Base-by-base conservation (phyloP, 2,329 filamentous ascomycete genomes). In the Aurifilum marmelostoma region DNA sequence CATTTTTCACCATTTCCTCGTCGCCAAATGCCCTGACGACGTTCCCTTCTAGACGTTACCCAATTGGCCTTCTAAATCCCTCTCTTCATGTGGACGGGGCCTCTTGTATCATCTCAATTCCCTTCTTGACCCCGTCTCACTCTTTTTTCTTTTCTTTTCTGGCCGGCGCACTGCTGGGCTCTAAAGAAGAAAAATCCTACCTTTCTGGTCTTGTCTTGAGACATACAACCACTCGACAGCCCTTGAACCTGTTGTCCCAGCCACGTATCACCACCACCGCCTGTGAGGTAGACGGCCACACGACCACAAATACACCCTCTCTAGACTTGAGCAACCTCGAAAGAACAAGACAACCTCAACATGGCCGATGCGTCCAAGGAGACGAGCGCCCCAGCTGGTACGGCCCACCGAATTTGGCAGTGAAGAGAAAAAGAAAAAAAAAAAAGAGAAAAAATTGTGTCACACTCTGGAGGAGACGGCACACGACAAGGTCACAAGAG, bases 361-460 rank as follows among this genome's bases (percentile, higher is more conserved):
- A 71, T 71, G 69, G 69, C 67, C 65, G 69, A 71, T 47, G 60
- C 50, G 39, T 52, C 56, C 61, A 71, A 71, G 56, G 67, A 71
- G n/a, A 65, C 67, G 32, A 61, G 34, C 65, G 64, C 61, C 32
- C 47, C 41, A 60, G 64, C 64, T 69, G 67, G 69, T 71, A 69
- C 34, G 69, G 32, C 21, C 56, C 29, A 24, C 58, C 27, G 7
- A 12, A 34, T 21, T 21, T 39, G 58, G 58, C 58, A 61, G 29
- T n/a, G n/a, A n/a, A n/a, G n/a, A n/a, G n/a, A n/a, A n/a, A n/a
- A n/a, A n/a, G n/a, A n/a, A n/a, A n/a, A n/a, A n/a, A n/a, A n/a
- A n/a, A n/a, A n/a, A n/a, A 24, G 12, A n/a, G 9, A n/a, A 60
- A 32, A 60, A 9, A 39, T 41, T n/a, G n/a, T 39, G n/a, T 56